Evolutionary conservation across 495 filamentous ascomycete species (phyloP).

Genomic region (Hypoxylon trugodes): DNA sequence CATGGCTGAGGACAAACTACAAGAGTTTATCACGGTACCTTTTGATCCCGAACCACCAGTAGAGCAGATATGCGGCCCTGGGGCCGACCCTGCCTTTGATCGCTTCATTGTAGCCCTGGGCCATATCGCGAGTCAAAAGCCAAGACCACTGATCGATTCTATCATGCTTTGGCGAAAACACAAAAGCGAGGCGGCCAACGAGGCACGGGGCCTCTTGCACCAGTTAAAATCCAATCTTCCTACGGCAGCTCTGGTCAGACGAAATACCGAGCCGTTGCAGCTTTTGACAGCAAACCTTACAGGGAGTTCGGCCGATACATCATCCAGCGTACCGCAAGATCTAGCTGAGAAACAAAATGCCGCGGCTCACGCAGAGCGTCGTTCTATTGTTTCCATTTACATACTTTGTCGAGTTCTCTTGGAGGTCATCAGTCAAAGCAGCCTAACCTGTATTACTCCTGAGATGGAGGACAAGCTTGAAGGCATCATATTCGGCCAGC

Average conservation of each 20-base stretch:
- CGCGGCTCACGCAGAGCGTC: conserved; percentile 79
- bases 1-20: conserved; percentile 92
- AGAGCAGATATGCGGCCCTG: conserved; percentile 87
- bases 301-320: conserved; percentile 29
- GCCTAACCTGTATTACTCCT: conserved; percentile 76
- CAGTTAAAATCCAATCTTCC: conserved; percentile 58
- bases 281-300: conserved; percentile 36
- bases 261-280: conserved; percentile 61
- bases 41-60: conserved; percentile 81
- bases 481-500: conserved; percentile 90
- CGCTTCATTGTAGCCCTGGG: conserved; percentile 93
- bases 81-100: conserved; percentile 90
- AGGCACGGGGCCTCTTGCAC: conserved; percentile 65
- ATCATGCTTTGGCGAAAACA: conserved; percentile 97
- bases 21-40: conserved; percentile 77
- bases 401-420: conserved; percentile 92
- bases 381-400: conserved; percentile 92
- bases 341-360: conserved; percentile 70
- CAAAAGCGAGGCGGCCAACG: conserved; percentile 86
- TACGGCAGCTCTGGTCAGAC: conserved; percentile 49
- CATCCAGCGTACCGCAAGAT: conserved; percentile 28
- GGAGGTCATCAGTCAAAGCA: conserved; percentile 92
- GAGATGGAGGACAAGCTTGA: conserved; percentile 93
- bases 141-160: conserved; percentile 93
- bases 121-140: conserved; percentile 91